A percentile compares a stretch with the other conserved stretches of the same genome.
These are phyloP conservation scores for Bipolaris bicolor DNA, from an alignment of 2,329 filamentous ascomycete genomes.

Conservation along the genomic window DNA sequence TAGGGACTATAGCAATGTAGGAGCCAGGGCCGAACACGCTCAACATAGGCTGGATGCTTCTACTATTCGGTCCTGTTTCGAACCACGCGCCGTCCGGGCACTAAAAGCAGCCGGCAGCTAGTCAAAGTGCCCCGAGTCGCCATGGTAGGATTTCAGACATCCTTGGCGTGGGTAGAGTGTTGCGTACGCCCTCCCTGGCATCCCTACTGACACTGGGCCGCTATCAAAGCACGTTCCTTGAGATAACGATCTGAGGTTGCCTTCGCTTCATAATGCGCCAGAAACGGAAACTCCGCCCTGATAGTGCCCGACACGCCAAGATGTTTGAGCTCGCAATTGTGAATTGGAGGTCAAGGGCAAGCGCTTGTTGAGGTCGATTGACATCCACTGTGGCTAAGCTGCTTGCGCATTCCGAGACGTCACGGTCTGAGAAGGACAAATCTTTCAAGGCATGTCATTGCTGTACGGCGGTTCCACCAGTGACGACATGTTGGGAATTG, in stretches of 20 bases:
- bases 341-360: conserved; percentile 12
- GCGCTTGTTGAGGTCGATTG: conserved; percentile 12
- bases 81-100: conserved; percentile 30
- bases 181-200: conserved; percentile 39
- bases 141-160: conserved; percentile 28
- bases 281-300: conserved; percentile 24
- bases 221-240: conserved; percentile 28
- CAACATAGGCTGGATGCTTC: conserved; percentile 22
- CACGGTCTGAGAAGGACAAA: neutral
- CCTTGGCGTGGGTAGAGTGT: conserved; percentile 43
- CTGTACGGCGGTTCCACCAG: neutral
- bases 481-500: neutral
- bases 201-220: conserved; percentile 36
- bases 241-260: conserved; percentile 27
- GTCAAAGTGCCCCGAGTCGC: conserved; percentile 25
- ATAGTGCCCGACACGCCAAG: conserved; percentile 37
- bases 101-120: conserved; percentile 33
- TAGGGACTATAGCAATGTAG: conserved; percentile 30
- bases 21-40: conserved; percentile 30
- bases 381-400: conserved; percentile 14
- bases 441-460: neutral
- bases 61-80: conserved; percentile 37
- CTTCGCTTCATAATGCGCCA: conserved; percentile 27
- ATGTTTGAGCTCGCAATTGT: conserved; percentile 23
- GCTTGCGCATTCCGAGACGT: conserved; percentile 6